These are phyloP conservation scores for Trichoderma oligosporum DNA, from an alignment of 2,329 filamentous ascomycete genomes.

Conservation along the genomic window DNA sequence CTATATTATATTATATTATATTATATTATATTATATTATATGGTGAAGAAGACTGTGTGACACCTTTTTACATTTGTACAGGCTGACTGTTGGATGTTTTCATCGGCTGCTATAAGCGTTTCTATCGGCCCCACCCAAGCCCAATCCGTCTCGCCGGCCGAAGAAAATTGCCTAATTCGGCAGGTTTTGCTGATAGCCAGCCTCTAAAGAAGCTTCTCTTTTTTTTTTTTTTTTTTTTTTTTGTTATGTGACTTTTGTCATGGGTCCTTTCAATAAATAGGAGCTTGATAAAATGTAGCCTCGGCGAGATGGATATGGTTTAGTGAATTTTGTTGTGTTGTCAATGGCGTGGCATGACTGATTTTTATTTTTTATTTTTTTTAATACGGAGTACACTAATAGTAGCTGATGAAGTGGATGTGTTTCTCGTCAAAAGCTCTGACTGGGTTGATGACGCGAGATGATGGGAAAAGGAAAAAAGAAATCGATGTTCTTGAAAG, in stretches of 20 bases:
- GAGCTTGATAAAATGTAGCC: background rate
- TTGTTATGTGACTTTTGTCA: background rate
- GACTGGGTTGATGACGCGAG: background rate
- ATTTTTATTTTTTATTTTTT: conserved; percentile 3
- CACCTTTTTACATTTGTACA: too few species aligned
- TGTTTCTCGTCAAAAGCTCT: background rate
- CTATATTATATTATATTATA: too few species aligned
- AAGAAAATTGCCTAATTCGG: background rate
- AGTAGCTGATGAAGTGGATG: background rate
- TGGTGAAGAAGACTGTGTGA: too few species aligned
- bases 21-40: too few species aligned
- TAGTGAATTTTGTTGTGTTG: background rate
- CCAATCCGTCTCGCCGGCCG: conserved; percentile 21
- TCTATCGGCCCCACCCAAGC: background rate
- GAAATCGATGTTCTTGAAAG: background rate
- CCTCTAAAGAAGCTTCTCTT: too few species aligned
- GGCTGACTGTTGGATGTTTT: too few species aligned
- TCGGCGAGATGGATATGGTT: background rate
- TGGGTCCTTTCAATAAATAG: background rate
- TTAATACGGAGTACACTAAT: background rate
- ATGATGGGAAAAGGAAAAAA: background rate
- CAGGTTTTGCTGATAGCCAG: background rate
- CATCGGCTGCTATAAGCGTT: too few species aligned
- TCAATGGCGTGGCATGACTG: too few species aligned
- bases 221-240: background rate